phyloP scores from a whole-genome alignment of 306 rosid species.

The Trifolium subterraneum region DNA sequence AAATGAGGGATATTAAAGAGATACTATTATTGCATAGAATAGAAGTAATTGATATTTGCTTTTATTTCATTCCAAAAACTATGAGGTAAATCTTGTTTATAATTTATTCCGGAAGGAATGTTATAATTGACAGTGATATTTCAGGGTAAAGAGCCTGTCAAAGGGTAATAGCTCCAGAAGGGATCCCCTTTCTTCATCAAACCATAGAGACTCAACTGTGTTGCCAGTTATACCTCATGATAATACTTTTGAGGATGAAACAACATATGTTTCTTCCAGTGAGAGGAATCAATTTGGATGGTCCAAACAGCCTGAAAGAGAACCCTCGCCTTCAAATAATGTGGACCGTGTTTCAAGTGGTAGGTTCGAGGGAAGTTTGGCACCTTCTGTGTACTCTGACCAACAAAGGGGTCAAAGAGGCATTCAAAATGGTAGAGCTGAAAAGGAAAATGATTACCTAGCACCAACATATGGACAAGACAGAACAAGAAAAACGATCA shows the following conservation, averaged over 20 bases:
- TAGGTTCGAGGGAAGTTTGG: constrained; percentile 60
- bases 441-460: constrained; percentile 56
- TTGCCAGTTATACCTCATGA: constrained; percentile 55
- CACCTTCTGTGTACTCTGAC: constrained; percentile 56
- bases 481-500: constrained; percentile 50
- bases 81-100: too few relatives aligned
- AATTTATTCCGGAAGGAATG: neutral
- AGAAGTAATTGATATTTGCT: too few relatives aligned
- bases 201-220: constrained; percentile 64
- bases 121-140: constrained; percentile 32
- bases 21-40: too few relatives aligned
- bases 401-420: constrained; percentile 57
- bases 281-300: constrained; percentile 77
- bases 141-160: constrained; percentile 80
- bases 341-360: constrained; percentile 68
- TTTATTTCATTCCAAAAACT: too few relatives aligned
- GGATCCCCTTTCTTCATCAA: constrained; percentile 66
- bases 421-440: constrained; percentile 55
- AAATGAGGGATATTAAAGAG: neutral
- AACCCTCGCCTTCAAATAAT: constrained; percentile 62
- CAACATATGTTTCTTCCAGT: constrained; percentile 51
- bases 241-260: constrained; percentile 58
- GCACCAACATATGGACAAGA: constrained; percentile 57
- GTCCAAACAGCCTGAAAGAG: constrained; percentile 74
- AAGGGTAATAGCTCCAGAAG: constrained; percentile 67